These are phyloP conservation scores for Zizania latifolia DNA, from an alignment of 176 grass and related monocot genomes.

Conservation along the genomic window DNA sequence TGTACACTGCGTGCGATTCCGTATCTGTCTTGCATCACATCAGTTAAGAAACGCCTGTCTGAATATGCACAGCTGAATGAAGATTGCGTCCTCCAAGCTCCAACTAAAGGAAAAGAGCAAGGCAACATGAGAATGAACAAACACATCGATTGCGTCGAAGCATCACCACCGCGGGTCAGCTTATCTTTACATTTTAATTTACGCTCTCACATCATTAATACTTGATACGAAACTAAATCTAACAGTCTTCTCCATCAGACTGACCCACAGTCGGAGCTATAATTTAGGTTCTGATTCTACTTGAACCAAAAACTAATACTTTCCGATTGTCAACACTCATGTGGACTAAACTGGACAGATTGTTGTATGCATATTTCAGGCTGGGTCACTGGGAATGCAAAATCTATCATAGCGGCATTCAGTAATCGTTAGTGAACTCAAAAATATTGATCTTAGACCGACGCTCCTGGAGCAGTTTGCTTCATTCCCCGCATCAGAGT, in stretches of 20 bases:
- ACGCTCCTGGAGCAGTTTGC: background rate
- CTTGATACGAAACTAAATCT: no score
- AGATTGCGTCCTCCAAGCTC: background rate
- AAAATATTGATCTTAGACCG: background rate
- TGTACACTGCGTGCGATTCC: background rate
- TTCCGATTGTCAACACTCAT: no score
- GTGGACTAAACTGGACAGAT: no score
- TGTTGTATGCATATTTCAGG: background rate
- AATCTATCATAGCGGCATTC: background rate
- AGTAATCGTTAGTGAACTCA: background rate
- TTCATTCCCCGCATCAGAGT: background rate
- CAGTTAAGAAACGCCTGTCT: background rate
- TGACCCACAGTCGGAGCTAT: no score
- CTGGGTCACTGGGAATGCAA: background rate
- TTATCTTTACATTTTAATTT: no score
- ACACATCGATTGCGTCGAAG: no score
- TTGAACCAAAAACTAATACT: no score
- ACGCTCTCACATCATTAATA: no score
- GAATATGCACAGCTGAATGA: background rate
- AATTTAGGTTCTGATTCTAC: no score
- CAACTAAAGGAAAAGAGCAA: background rate
- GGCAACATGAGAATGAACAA: background rate
- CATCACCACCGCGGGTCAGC: no score
- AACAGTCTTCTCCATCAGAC: no score
- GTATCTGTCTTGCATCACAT: background rate